These are phyloP conservation scores for Furcasterigmium sp. DNA, from an alignment of 2,329 filamentous ascomycete genomes.

Conservation along the genomic window DNA sequence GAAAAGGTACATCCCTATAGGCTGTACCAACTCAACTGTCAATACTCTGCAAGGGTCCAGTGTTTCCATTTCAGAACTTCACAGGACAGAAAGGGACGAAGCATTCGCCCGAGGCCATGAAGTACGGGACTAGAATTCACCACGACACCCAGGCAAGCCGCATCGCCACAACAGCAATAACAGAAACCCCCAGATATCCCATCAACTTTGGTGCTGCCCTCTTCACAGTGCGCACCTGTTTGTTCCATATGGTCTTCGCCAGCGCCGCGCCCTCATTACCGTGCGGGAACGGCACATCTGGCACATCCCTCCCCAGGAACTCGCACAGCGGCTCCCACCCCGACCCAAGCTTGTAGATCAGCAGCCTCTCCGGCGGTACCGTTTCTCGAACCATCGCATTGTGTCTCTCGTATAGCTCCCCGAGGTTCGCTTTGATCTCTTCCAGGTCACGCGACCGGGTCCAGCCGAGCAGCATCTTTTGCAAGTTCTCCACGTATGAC, in stretches of 20 bases:
- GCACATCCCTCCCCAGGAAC: conserved; percentile 29
- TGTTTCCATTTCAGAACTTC: no score
- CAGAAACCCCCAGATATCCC: not conserved
- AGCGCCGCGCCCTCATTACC: conserved; percentile 21
- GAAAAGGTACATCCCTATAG: no score
- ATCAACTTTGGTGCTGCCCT: not conserved
- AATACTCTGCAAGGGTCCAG: no score
- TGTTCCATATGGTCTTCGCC: not conserved
- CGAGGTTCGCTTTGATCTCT: conserved; percentile 28
- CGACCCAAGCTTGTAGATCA: conserved; percentile 15
- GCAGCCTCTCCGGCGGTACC: conserved; percentile 6
- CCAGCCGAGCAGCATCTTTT: conserved; percentile 21
- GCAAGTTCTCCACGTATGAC: not conserved
- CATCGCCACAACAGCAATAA: not conserved
- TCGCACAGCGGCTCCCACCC: conserved; percentile 38
- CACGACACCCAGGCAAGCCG: not conserved
- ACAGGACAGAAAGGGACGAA: no score
- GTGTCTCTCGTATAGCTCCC: conserved; percentile 20
- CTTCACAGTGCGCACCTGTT: not conserved
- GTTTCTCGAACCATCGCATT: conserved; percentile 6
- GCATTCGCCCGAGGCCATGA: no score
- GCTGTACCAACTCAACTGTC: no score
- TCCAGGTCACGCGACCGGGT: conserved; percentile 15
- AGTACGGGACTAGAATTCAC: no score
- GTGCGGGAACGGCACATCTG: conserved; percentile 25